Evolutionary conservation across 345 rosid species (phyloP).

Genomic region (Eucalyptus pauciflora): DNA sequence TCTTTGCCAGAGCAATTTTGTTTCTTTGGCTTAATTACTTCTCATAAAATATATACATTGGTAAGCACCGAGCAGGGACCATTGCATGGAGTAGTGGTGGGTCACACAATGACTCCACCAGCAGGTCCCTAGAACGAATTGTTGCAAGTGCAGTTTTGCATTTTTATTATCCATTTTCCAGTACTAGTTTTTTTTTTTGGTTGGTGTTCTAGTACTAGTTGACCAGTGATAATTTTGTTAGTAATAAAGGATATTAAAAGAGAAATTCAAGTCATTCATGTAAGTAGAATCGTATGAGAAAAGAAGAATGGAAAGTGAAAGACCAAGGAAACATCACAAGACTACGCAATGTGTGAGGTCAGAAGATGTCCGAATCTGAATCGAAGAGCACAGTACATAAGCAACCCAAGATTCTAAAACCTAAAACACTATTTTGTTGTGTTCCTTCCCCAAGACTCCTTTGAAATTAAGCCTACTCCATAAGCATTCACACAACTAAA

Average conservation of each 20-base stretch:
- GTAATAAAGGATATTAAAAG: background rate
- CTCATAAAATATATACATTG: no score
- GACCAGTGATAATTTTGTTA: background rate
- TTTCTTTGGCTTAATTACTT: no score
- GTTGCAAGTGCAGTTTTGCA: no score
- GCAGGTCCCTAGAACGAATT: no score
- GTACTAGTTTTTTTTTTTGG: no score
- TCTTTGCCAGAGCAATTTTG: no score
- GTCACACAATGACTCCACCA: no score
- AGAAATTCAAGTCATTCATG: background rate
- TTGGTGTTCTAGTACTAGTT: background rate
- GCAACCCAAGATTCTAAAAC: background rate
- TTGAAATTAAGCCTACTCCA: background rate
- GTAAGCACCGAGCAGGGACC: background rate
- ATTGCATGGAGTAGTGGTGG: no score
- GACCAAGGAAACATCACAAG: background rate
- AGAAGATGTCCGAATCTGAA: background rate
- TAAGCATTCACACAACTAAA: background rate
- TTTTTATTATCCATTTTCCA: background rate
- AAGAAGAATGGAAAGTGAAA: background rate
- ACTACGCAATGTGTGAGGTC: background rate
- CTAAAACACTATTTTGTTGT: background rate
- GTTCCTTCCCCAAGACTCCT: background rate
- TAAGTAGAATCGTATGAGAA: background rate
- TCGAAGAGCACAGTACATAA: background rate